Conservation (phyloP, 225 moss, liverwort and hornwort genomes). For the Marchantia paleacea region DNA sequence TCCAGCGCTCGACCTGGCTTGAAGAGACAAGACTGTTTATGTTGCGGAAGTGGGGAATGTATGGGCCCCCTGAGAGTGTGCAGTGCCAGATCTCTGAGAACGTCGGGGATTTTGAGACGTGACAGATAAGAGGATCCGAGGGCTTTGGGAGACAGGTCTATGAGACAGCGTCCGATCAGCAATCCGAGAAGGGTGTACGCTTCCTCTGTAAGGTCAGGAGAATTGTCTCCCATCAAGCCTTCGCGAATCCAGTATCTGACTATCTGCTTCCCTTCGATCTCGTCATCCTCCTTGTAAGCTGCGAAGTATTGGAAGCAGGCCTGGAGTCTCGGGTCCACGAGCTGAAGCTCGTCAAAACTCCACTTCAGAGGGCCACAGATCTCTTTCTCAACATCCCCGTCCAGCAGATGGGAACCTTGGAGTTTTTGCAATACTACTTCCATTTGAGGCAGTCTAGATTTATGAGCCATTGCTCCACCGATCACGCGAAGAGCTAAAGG, state of each 20-base stretch:
- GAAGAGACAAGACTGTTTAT: conserved; percentile 4
- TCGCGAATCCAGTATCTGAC: conserved; percentile 26
- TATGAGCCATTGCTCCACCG: conserved; percentile 19
- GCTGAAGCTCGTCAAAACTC: conserved; percentile 29
- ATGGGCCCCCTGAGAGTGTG: conserved; percentile 7
- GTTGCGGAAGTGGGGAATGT: no score
- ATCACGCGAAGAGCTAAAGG: conserved; percentile 35
- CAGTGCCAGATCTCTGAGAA: conserved; percentile 24
- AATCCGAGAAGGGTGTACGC: conserved; percentile 5
- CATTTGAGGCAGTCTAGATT: neutral
- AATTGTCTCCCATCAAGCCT: conserved; percentile 21
- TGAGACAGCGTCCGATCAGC: no score
- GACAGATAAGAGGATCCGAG: no score
- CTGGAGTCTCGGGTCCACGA: conserved; percentile 11
- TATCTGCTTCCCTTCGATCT: conserved; percentile 13
- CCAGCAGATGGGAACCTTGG: conserved; percentile 10
- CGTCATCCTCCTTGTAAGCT: conserved; percentile 26
- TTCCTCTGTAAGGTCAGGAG: neutral
- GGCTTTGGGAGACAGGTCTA: no score
- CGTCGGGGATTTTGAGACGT: conserved; percentile 26
- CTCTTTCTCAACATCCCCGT: conserved; percentile 16
- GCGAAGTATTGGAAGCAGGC: conserved; percentile 29
- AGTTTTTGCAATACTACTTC: conserved; percentile 5
- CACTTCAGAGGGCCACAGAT: conserved; percentile 21
- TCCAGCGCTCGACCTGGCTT: conserved; percentile 8